Evolutionary conservation across 352 stramenopile genomes (phyloP), one percentile per base, ranked within the genome.

Genomic region (Phytophthora colocasiae): DNA sequence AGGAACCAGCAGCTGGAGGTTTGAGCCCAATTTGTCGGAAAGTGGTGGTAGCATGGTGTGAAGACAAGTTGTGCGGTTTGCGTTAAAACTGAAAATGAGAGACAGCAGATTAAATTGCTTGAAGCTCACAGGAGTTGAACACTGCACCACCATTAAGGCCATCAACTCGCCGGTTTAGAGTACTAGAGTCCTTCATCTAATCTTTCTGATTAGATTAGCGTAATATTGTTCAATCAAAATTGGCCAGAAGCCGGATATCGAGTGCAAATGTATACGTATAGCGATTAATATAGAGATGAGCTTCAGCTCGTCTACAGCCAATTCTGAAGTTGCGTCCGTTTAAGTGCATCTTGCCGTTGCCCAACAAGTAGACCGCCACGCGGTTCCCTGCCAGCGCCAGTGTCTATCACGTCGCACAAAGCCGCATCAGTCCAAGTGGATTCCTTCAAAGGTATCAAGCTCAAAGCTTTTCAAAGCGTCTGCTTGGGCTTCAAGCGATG

Each of bases 11-110:
- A 55, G 24, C 39, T 74, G 53, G 31, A 74, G 66, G 10, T 54
- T 70, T 8, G 40, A 38, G 14, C 53, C 47, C 22, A 63, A 43
- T 32, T 69, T 66, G 59, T 62, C 22, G 8, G 66, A 74, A 7
- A 75, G 38, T 15, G 34, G 24, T 57, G 66, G 61, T 24, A 75
- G 31, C 66, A 75, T 75, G 22, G 11, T 54, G 22, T 8, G 11
- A 17, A 4, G 12, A 15, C 9, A 17, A 11, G 8, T 29, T 66
- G 38, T 52, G 36, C 1, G 9, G 12, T 45, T 34, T 10, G 15
- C 5, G 31, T 41, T 39, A 12, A 24, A 67, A 63, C 47, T 45
- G 49, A 10, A 63, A 71, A 58, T 71, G 63, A 54, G 14, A n/a
- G 22, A 40, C 27, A 31, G 24, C 22, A 34, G 7, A 27, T 3